Evolutionary conservation across 768 basidiomycete genomes (phyloP), one percentile per base, ranked within the genome.

Genomic region (Thelephora ganbajun): DNA sequence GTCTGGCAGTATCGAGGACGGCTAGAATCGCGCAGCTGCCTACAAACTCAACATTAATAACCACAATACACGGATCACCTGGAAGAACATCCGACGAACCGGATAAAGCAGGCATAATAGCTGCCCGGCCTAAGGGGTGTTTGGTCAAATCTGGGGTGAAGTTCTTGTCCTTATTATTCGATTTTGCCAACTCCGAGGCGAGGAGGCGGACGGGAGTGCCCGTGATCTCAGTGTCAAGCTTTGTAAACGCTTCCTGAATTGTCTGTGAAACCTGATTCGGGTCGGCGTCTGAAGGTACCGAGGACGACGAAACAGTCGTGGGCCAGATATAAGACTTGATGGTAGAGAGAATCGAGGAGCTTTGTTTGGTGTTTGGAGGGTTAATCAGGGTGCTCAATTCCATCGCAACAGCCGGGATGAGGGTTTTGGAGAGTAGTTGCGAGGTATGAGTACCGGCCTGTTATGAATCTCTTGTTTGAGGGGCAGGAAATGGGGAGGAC

Each of bases 11-110:
- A 59, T 98, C 94, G 49, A 99, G 75, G 42, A 93, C 61, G 0
- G 92, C 82, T 62, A 93, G 71, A 48, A 99, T 66, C 1, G 94
- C 91, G 62, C 94, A 98, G 50, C 90, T 91, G 3, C 94, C 94
- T 74, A 59, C 48, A 20, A 33, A 19, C 36, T 48, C 30, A 45
- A n/a, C 20, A 33, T 11, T 55, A 36, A 59, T 50, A 44, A 50
- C n/a, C 20, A 20, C 35, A 55, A 34, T 30, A 33, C 47, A 44
- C 46, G 48, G n/a, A n/a, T n/a, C n/a, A 43, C 12, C 35, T n/a
- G 20, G 30, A 43, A 14, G 26, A 43, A 19, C 1, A 45, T 18
- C n/a, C 12, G 35, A 47, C 62, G 43, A 56, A 77, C 84, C 83
- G 48, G 84, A 83, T 44, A 94, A 65, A 3, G 92, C 93, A 0